Evolutionary conservation across 345 rosid species (phyloP).

Genomic region (Gossypium australe): DNA sequence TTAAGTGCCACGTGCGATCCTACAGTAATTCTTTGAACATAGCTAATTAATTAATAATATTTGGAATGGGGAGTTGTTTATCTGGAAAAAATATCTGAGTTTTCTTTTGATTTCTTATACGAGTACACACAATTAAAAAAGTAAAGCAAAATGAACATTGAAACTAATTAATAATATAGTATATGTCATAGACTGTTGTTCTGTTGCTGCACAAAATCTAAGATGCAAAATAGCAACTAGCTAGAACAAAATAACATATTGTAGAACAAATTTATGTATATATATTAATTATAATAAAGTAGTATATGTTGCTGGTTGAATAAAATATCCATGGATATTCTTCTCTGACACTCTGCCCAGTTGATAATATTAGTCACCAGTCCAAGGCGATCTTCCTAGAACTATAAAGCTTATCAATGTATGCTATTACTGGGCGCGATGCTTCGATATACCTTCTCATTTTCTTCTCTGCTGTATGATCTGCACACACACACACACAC

Average conservation of each 20-base stretch:
- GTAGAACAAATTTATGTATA: background rate
- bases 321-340: background rate
- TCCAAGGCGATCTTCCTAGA: constrained; percentile 71
- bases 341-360: background rate
- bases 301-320: background rate
- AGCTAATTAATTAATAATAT: too few relatives aligned
- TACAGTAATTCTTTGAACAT: too few relatives aligned
- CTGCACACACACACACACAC: constrained; percentile 25
- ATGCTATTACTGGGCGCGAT: constrained; percentile 50
- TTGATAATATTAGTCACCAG: constrained; percentile 39
- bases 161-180: background rate
- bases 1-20: too few relatives aligned
- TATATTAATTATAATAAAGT: too few relatives aligned
- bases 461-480: constrained; percentile 65
- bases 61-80: too few relatives aligned
- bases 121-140: too few relatives aligned
- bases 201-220: background rate
- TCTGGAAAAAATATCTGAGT: too few relatives aligned
- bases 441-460: constrained; percentile 72
- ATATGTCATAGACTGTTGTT: background rate
- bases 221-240: background rate
- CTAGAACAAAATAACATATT: background rate
- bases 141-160: background rate
- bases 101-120: too few relatives aligned
- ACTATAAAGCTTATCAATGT: constrained; percentile 67